These are phyloP conservation scores for Saturnispora diversa DNA, from an alignment of 805 yeast species.

Conservation along the genomic window DNA sequence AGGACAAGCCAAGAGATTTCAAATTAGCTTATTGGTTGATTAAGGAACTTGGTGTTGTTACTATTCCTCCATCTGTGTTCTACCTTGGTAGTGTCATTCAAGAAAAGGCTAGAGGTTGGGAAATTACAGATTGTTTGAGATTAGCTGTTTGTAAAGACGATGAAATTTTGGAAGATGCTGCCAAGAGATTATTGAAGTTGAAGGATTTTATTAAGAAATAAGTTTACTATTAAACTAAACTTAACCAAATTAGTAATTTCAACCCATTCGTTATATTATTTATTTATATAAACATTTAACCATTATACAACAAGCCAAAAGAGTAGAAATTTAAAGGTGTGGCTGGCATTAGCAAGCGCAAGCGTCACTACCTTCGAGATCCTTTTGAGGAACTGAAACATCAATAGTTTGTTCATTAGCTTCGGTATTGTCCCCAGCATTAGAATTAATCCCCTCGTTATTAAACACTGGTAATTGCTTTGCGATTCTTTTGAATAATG, in stretches of 20 bases:
- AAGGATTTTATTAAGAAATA: constrained; percentile 5
- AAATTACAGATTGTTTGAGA: constrained; percentile 53
- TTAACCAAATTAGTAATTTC: too few species aligned
- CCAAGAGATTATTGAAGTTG: constrained; percentile 58
- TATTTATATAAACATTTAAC: constrained; percentile 1
- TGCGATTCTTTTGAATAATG: constrained; percentile 83
- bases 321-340: too few species aligned
- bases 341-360: constrained; percentile 42
- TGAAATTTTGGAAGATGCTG: constrained; percentile 71
- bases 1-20: constrained; percentile 72
- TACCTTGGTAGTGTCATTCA: constrained; percentile 68
- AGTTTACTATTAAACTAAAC: too few species aligned
- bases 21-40: constrained; percentile 88
- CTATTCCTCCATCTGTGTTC: constrained; percentile 97
- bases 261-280: background rate
- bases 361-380: constrained; percentile 26
- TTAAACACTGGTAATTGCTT: constrained; percentile 78
- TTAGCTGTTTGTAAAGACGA: constrained; percentile 97
- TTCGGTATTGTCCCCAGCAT: constrained; percentile 13
- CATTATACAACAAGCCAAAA: constrained; percentile 3
- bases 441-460: constrained; percentile 24
- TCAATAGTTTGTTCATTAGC: constrained; percentile 35
- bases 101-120: constrained; percentile 12
- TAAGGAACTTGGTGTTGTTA: constrained; percentile 86
- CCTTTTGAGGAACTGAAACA: constrained; percentile 32